Evolutionary conservation across 1,284 basidiomycete species (phyloP), one percentile per base, ranked within the genome.

Genomic region (Sanghuangporus sanghuang): DNA sequence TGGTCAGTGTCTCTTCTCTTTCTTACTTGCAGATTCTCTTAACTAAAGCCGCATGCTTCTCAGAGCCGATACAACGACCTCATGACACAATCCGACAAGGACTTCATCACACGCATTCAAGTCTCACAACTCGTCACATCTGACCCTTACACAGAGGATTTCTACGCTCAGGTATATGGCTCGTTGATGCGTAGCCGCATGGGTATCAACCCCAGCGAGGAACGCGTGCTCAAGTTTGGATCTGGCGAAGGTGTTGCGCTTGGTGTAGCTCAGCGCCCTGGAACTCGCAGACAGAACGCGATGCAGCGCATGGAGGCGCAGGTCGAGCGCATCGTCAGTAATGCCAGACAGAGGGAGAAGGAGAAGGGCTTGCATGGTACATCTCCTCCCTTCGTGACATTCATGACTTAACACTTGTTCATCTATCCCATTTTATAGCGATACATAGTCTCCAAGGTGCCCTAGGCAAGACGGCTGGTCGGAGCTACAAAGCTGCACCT

Each of bases 101-200:
- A 99, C 73, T 99, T 99, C 74, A 99, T 99, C 76, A 99, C 97
- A 23, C 89, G 97, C 46, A 99, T 99, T 66, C 97, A 99, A 77
- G 93, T 99, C 54, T 98, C 95, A 1, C 96, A 99, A 73, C 88
- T 99, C 38, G 95, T 98, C 56, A 93, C 94, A 1, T 88, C 92
- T 70, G 97, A 99, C 77, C 97, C 97, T 0, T 98, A 97, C 75
- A 86, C 93, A 40, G 96, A 98, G 68, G 97, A 99, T 74, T 99
- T 98, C 73, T 99, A 99, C 72, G 96, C 95, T 6, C 96, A 99
- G 76, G 95, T 98, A 18, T 96, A 92, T 73, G 89, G 92, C 57
- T 92, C 93, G 1, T 84, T 95, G 64, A 72, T 91, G 64, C 85
- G 92, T 56, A 87, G 89, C 39, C 85, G 91, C 56, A 79, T 92